Base-by-base conservation (phyloP, 805 yeast genomes). In the Pichia heedii region DNA sequence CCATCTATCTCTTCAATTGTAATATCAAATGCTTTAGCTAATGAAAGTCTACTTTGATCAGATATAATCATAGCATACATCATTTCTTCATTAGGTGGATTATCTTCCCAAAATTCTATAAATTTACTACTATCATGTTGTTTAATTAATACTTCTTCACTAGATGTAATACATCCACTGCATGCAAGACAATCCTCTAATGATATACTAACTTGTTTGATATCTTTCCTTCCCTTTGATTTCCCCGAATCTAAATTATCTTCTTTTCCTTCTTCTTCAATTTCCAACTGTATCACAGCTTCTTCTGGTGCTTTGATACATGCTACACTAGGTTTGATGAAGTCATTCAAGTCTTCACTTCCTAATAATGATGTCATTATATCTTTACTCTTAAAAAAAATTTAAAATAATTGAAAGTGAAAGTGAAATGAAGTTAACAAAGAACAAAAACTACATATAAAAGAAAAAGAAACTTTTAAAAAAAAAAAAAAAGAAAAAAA, bases 181-280 rank as follows among this genome's bases (percentile, higher is more conserved):
- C 98, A 93, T 0, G 98, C 98, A 42, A 93, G 68, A 63, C 98
- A 93, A 66, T 93, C 98, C 18, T 88, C 81, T 40, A 93, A 65
- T 2, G 93, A 83, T 38, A 93, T 90, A 50, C 84, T 90, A 0
- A 97, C 97, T 41, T 87, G 79, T 19, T 16, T n/a, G 33, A 20
- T 75, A 37, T 73, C 71, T 6, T 81, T 76, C 3, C 89, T 10
- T 78, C 55, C 8, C 85, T 82, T n/a, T 33, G 13, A 22, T 33
- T 72, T 70, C 3, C 84, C 20, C 60, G 56, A 45, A 75, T 81
- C 33, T n/a, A n/a, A n/a, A n/a, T 29, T 35, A 18, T 76, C 39
- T 73, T 71, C 7, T 81, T 76, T 3, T 89, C 29, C 71, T 70
- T 3, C 84, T 86, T 36, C 70, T 68, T 20, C 61, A 56, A 45